These are phyloP conservation scores for Lepidium didymum DNA, from an alignment of 345 rosid species.

Conservation along the genomic window DNA sequence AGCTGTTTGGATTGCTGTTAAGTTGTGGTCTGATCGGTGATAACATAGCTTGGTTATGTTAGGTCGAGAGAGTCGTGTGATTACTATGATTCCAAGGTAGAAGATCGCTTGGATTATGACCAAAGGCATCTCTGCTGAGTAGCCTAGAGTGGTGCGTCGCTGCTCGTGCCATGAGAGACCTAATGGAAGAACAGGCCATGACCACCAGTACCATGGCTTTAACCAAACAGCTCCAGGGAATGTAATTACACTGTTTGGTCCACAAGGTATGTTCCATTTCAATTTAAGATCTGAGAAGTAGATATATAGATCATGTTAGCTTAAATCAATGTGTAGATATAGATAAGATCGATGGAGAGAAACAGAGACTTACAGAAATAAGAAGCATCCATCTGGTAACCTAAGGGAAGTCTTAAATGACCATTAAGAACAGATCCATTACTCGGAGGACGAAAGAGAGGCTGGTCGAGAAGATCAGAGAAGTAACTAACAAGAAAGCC, in stretches of 20 bases:
- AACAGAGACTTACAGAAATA: conserved; percentile 68
- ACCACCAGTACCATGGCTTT: conserved; percentile 99
- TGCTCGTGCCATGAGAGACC: conserved; percentile 84
- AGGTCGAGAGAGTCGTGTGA: conserved; percentile 76
- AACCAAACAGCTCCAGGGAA: conserved; percentile 94
- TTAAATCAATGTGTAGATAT: neutral
- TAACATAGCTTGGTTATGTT: conserved; percentile 80
- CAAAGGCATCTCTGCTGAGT: conserved; percentile 73
- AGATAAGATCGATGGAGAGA: neutral
- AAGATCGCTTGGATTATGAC: conserved; percentile 49
- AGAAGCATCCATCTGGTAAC: conserved; percentile 98
- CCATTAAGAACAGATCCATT: conserved; percentile 65
- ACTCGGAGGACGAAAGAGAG: conserved; percentile 71
- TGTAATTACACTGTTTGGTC: conserved; percentile 90
- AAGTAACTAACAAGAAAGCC: conserved; percentile 84
- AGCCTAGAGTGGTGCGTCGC: conserved; percentile 73
- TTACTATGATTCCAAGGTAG: conserved; percentile 55
- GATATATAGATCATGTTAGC: neutral
- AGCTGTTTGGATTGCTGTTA: conserved; percentile 45
- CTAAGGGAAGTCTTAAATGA: conserved; percentile 74
- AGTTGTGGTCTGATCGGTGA: conserved; percentile 52
- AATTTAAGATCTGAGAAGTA: conserved; percentile 64
- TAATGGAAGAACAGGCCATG: conserved; percentile 92
- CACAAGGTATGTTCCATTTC: conserved; percentile 88
- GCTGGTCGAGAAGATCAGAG: conserved; percentile 76